Evolutionary conservation across 2,329 filamentous ascomycete genomes (phyloP).

Genomic region (Cryphonectria radicalis): DNA sequence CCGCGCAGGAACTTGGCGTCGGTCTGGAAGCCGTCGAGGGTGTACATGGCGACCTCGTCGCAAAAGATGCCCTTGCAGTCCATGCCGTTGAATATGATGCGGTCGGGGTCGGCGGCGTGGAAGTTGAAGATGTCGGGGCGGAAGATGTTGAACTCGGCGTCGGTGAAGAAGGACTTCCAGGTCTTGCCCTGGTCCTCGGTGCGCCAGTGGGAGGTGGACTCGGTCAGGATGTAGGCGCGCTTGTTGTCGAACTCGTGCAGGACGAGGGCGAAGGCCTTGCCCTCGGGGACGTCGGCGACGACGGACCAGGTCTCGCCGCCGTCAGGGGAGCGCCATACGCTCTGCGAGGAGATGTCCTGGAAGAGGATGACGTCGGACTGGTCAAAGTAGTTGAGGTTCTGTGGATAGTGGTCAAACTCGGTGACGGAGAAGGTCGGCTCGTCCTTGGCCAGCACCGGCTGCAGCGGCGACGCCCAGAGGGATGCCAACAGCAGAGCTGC

Average conservation of each 20-base stretch:
- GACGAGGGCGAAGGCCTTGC: conserved; percentile 64
- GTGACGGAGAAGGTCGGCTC: conserved; percentile 68
- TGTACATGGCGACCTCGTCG: conserved; percentile 71
- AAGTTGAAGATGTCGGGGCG: conserved; percentile 66
- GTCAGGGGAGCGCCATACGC: conserved; percentile 78
- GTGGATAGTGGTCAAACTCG: conserved; percentile 68
- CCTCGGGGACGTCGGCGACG: conserved; percentile 67
- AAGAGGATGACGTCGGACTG: conserved; percentile 83
- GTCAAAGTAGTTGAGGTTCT: conserved; percentile 85
- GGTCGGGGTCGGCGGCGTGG: conserved; percentile 81
- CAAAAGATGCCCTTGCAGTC: conserved; percentile 69
- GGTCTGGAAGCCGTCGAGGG: conserved; percentile 80
- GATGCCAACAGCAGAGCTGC: conserved; percentile 57
- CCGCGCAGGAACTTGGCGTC: conserved; percentile 66
- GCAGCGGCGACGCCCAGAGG: conserved; percentile 44
- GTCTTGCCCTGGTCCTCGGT: conserved; percentile 81
- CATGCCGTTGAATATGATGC: conserved; percentile 83
- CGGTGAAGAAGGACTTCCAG: conserved; percentile 76
- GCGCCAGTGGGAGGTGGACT: conserved; percentile 73
- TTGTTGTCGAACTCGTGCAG: conserved; percentile 80
- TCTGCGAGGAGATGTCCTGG: conserved; percentile 65
- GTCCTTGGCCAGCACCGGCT: conserved; percentile 59
- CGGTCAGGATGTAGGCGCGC: conserved; percentile 80
- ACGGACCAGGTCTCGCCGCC: conserved; percentile 78
- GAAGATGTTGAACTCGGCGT: conserved; percentile 59